These are phyloP conservation scores for Catenaria anguillulae DNA, from an alignment of 371 early-diverging fungal species.

Conservation along the genomic window DNA sequence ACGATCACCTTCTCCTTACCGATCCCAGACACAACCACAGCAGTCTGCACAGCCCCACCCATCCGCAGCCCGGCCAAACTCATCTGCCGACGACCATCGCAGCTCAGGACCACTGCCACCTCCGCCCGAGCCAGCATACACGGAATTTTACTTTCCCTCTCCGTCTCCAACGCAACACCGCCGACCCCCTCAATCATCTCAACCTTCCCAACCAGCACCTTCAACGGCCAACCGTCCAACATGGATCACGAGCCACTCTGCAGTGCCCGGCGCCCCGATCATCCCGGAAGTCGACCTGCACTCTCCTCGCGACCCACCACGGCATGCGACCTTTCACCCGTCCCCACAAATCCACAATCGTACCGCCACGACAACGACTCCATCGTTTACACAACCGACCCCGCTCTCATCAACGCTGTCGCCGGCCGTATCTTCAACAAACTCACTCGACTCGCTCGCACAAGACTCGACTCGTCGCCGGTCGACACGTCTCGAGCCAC, in stretches of 20 bases:
- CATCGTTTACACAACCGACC: neutral
- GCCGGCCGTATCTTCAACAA: neutral
- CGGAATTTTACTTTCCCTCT: neutral
- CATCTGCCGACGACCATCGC: neutral
- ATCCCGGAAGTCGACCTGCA: neutral
- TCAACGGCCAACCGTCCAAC: neutral
- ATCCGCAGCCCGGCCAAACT: neutral
- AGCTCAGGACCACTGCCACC: neutral
- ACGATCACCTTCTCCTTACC: too few relatives aligned
- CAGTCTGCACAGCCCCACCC: neutral
- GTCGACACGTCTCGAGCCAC: neutral
- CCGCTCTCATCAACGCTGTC: neutral
- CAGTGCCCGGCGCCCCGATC: too few relatives aligned
- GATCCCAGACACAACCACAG: too few relatives aligned
- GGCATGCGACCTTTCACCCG: too few relatives aligned
- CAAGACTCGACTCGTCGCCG: neutral
- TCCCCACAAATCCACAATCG: too few relatives aligned
- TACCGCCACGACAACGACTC: neutral
- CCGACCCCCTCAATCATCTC: neutral
- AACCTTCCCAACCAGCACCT: too few relatives aligned
- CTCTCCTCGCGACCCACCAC: too few relatives aligned
- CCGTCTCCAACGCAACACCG: neutral
- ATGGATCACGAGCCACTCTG: neutral
- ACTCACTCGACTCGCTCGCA: neutral
- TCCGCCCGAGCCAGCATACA: neutral